Conservation (phyloP, 2,329 filamentous ascomycete species). For the Cladophialophora bantiana region DNA sequence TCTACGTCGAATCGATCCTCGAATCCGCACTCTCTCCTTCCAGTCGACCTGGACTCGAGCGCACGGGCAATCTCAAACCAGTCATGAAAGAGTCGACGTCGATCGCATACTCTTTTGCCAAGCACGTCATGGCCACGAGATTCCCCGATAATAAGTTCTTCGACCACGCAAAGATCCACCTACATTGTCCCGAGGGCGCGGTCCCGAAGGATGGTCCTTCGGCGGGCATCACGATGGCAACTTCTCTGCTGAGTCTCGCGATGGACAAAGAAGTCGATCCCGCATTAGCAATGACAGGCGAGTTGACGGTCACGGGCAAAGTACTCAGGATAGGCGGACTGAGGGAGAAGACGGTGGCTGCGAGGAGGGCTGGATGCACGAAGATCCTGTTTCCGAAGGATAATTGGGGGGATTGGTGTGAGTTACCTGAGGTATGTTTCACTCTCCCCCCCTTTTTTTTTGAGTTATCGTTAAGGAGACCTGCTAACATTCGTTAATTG, state of each 20-base stretch:
- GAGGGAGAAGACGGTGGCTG: conserved; percentile 96
- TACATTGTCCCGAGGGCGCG: conserved; percentile 95
- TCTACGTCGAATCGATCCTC: conserved; percentile 96
- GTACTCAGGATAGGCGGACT: conserved; percentile 92
- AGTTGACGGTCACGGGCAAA: conserved; percentile 95
- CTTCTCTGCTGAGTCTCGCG: conserved; percentile 83
- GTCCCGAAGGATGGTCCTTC: conserved; percentile 92
- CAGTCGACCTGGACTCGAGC: conserved; percentile 81
- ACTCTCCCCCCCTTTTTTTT: not conserved
- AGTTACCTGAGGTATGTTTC: conserved; percentile 85
- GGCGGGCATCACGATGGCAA: conserved; percentile 98
- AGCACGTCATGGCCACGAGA: conserved; percentile 81
- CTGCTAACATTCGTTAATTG: conserved; percentile 68
- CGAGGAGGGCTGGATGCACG: conserved; percentile 87
- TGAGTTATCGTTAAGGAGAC: not conserved
- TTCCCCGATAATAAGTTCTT: conserved; percentile 96
- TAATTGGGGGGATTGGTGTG: conserved; percentile 96
- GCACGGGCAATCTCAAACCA: conserved; percentile 90
- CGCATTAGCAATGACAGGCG: conserved; percentile 95
- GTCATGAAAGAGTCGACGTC: conserved; percentile 98
- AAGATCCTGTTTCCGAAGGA: conserved; percentile 94
- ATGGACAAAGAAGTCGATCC: conserved; percentile 79
- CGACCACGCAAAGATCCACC: conserved; percentile 90
- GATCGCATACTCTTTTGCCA: conserved; percentile 96
- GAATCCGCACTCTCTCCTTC: conserved; percentile 78